These are phyloP conservation scores for Vigna hirtella DNA, from an alignment of 306 rosid species.

Conservation along the genomic window DNA sequence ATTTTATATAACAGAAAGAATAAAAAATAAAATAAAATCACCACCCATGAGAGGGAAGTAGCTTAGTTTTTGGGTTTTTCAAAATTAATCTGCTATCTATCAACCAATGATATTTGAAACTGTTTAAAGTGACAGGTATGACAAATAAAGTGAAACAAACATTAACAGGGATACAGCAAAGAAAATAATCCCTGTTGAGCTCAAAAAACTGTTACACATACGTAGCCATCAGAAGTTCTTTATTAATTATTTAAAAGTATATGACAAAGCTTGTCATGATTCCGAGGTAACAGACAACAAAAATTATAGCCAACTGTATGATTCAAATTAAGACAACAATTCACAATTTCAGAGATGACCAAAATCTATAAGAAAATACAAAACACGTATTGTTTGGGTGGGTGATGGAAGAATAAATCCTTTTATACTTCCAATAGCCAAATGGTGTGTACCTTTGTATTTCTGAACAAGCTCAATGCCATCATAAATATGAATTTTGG, in stretches of 20 bases:
- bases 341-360: not conserved
- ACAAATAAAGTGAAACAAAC: not conserved
- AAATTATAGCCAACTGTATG: not conserved
- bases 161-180: not conserved
- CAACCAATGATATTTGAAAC: not conserved
- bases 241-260: not conserved
- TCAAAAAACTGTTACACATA: not conserved
- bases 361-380: not conserved
- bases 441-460: conserved; percentile 58
- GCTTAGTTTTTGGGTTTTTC: not conserved
- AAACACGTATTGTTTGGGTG: not conserved
- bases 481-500: conserved; percentile 65
- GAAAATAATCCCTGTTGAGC: not conserved
- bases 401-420: not conserved
- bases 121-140: not conserved
- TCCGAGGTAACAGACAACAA: not conserved
- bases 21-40: not conserved
- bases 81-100: not conserved
- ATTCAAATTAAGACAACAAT: conserved; percentile 13
- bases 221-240: not conserved
- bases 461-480: conserved; percentile 61
- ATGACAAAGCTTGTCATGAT: not conserved
- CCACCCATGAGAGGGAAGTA: not conserved
- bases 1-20: too few species aligned
- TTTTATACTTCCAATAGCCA: not conserved